These are phyloP conservation scores for Gossypium raimondii DNA, from an alignment of 345 rosid species.

Conservation along the genomic window DNA sequence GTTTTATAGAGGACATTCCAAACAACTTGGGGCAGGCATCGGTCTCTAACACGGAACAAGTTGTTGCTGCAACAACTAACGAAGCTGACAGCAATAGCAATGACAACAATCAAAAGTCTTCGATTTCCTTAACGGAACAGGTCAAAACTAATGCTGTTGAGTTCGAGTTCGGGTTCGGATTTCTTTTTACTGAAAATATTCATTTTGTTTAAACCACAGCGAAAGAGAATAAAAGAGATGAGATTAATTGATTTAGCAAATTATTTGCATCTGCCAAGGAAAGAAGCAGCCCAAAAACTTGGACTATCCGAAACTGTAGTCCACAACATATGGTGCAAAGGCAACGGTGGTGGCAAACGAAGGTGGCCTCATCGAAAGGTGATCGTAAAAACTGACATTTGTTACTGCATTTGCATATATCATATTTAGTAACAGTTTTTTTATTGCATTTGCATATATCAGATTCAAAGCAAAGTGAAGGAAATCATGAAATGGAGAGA, in stretches of 20 bases:
- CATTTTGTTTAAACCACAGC: constrained; percentile 31
- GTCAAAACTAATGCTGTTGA: neutral
- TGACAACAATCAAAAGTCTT: neutral
- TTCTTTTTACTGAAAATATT: neutral
- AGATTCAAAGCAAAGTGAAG: constrained; percentile 41
- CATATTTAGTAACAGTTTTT: neutral
- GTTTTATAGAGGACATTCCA: neutral
- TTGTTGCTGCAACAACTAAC: neutral
- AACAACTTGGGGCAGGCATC: neutral
- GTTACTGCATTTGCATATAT: neutral
- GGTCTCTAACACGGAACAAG: constrained; percentile 36
- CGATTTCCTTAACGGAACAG: neutral
- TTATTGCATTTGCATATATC: neutral
- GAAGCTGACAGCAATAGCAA: neutral
- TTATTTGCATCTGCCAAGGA: constrained; percentile 50
- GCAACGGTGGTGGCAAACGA: constrained; percentile 11
- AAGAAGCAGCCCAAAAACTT: constrained; percentile 43
- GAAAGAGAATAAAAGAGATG: constrained; percentile 48
- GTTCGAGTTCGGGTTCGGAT: neutral
- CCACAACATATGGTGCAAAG: constrained; percentile 46
- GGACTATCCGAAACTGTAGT: constrained; percentile 54
- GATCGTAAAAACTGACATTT: too few relatives aligned
- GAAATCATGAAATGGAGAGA: neutral
- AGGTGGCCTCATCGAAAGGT: constrained; percentile 51
- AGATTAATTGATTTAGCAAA: constrained; percentile 30